Conservation (phyloP, 495 filamentous ascomycete genomes). For the Saxophila tyrrhenica region DNA sequence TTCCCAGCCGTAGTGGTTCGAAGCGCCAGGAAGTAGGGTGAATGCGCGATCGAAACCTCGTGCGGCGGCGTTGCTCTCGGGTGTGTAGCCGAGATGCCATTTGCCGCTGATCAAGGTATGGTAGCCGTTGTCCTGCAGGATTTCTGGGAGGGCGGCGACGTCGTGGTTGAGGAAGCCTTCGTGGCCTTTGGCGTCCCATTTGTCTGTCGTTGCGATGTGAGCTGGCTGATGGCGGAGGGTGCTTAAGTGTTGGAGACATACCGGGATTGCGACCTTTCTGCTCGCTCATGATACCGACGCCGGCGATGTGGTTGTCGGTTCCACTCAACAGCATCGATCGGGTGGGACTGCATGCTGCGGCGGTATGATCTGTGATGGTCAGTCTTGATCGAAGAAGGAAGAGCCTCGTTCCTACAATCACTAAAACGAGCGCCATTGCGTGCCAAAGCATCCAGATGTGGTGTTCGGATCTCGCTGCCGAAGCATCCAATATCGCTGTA, state of each 20-base stretch:
- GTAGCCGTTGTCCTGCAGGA: constrained; percentile 49
- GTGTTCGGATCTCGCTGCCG: too few species aligned
- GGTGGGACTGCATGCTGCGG: too few species aligned
- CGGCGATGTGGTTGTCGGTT: constrained; percentile 39
- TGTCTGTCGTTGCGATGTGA: too few species aligned
- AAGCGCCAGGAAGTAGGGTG: constrained; percentile 35
- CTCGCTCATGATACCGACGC: constrained; percentile 34
- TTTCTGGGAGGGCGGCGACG: constrained; percentile 47
- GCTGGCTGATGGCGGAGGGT: too few species aligned
- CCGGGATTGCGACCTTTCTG: constrained; percentile 16
- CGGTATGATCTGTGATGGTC: too few species aligned
- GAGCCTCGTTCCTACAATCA: too few species aligned
- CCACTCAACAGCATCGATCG: constrained; percentile 41
- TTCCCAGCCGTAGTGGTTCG: constrained; percentile 48
- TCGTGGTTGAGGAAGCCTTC: constrained; percentile 45
- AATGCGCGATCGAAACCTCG: constrained; percentile 38
- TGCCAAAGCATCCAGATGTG: too few species aligned
- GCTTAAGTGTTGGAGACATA: constrained; percentile 23
- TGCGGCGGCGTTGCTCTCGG: constrained; percentile 31
- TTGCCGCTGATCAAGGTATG: constrained; percentile 49
- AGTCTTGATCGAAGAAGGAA: too few species aligned
- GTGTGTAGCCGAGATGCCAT: constrained; percentile 41
- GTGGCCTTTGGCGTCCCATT: too few species aligned
- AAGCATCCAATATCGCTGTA: too few species aligned
- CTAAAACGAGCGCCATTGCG: too few species aligned